phyloP scores from a whole-genome alignment of 2,329 filamentous ascomycete genomes.

The Camillea tinctor region DNA sequence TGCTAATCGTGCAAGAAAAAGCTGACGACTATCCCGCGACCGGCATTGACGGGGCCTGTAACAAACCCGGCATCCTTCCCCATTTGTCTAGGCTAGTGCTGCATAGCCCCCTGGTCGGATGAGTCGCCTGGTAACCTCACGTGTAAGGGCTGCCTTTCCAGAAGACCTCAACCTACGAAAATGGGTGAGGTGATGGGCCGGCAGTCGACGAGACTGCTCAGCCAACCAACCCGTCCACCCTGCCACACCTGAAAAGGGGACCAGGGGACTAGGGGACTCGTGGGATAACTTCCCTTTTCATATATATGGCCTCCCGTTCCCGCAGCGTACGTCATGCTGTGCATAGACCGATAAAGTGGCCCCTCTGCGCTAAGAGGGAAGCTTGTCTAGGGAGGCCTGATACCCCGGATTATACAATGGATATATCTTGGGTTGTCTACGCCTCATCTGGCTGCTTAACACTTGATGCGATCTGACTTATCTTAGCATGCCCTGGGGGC shows the following conservation, averaged over 20 bases:
- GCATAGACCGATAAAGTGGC: background rate
- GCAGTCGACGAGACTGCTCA: background rate
- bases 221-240: background rate
- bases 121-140: background rate
- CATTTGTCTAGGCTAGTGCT: conserved; percentile 6
- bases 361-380: background rate
- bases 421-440: background rate
- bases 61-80: conserved; percentile 16
- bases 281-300: background rate
- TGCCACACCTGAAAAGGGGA: background rate
- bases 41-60: conserved; percentile 2
- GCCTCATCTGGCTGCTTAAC: conserved; percentile 1
- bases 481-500: background rate
- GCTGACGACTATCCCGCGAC: background rate
- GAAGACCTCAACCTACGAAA: background rate
- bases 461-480: conserved; percentile 4
- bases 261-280: background rate
- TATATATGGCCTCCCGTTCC: no score
- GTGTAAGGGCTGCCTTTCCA: background rate
- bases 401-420: no score
- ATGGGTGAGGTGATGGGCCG: background rate
- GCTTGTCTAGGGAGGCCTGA: background rate
- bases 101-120: no score
- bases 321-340: background rate
- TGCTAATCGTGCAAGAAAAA: background rate